Evolutionary conservation across 2,329 filamentous ascomycete genomes (phyloP), one percentile per base, ranked within the genome.

Genomic region (Chaetomium sp.): DNA sequence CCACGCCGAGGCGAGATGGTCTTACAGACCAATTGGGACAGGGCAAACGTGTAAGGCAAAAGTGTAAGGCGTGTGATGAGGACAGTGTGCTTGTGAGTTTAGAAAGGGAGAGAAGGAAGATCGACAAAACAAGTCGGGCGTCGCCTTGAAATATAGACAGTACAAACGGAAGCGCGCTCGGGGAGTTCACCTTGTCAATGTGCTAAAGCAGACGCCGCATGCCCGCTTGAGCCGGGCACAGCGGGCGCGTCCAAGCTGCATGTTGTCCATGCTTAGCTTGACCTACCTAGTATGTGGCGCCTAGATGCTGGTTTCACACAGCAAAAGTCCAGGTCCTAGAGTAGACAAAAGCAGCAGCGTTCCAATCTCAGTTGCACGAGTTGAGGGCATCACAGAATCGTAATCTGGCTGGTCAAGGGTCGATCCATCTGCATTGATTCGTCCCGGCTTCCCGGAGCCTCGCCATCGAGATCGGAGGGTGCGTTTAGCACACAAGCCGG

Each of bases 361-460:
- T 65, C 62, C 47, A 59, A 38, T 19, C 10, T 10, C 27, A 31
- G 35, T 29, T 47, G 54, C 60, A 56, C 57, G 35, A 60, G 42
- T 33, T 50, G 54, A 21, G 57, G 23, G 27, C 53, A 66, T 38
- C 29, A 25, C 56, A 42, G 21, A 29, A 60, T 54, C 47, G 23
- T 7, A 49, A n/a, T 27, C 33, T 57, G 10, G 31, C 3, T 25
- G 35, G 27, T 54, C 38, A n/a, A n/a, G 42, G 27, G n/a, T 6
- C 19, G 55, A 42, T 60, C 47, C 13, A 47, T 54, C 33, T 47
- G 47, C 49, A 25, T 57, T 64, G 56, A 65, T 63, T 67, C 59
- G 64, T 68, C 50, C 66, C 63, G 60, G 45, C 27, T 51, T n/a
- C 56, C 45, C 51, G 56, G 70, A 68, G 68, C 68, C 67, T 70